Conservation (phyloP, 1,284 basidiomycete genomes). For the Sporisorium scitamineum region DNA sequence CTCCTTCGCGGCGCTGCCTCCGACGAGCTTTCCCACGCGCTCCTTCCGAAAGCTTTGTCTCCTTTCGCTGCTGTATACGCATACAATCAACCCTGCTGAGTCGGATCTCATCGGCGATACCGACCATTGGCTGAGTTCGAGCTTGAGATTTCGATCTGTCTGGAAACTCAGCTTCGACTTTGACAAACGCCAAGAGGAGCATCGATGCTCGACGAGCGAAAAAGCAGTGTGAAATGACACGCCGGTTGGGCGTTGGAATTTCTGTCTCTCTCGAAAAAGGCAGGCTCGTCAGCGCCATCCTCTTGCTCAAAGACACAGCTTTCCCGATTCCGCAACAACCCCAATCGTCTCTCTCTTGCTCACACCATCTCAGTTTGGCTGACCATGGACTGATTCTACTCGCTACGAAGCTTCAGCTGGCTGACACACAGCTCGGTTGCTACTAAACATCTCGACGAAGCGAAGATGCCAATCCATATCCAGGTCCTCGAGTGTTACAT, state of each 20-base stretch:
- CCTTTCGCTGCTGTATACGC: not conserved
- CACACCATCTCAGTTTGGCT: not conserved
- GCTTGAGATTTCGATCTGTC: not conserved
- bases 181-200: not conserved
- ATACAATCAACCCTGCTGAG: slow-evolving; percentile 1
- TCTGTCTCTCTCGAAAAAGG: not conserved
- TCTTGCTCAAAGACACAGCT: not conserved
- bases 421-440: not conserved
- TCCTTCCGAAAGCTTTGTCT: slow-evolving; percentile 2
- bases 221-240: not conserved
- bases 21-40: not conserved
- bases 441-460: not conserved
- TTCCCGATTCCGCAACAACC: not conserved
- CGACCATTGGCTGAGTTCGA: not conserved
- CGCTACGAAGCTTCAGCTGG: not conserved
- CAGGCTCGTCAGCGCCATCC: not conserved
- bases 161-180: not conserved
- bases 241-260: not conserved
- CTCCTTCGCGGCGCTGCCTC: not conserved
- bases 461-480: not conserved
- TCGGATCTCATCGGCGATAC: not conserved
- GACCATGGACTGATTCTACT: not conserved
- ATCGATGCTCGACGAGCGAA: not conserved
- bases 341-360: not conserved
- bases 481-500: not conserved